Evolutionary conservation across 805 yeast genomes (phyloP).

Genomic region (Lipomyces kockii): DNA sequence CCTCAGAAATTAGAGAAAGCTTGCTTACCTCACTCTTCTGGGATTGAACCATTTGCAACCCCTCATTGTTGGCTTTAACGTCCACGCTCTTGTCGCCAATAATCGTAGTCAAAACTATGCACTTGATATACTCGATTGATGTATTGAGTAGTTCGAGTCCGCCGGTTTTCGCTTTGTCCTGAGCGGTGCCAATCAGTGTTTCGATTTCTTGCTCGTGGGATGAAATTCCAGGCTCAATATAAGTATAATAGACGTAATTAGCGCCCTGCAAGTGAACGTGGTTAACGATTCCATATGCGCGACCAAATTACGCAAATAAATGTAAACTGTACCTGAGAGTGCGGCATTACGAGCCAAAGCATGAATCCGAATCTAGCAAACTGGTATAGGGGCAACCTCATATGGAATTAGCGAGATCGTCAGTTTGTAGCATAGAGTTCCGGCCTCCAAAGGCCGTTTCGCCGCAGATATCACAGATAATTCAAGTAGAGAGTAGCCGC

Average conservation of each 20-base stretch:
- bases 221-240: conserved; percentile 28
- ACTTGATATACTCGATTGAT: conserved; percentile 3
- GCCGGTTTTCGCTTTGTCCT: conserved; percentile 10
- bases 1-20: not conserved
- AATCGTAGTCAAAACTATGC: not conserved
- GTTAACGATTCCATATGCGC: not conserved
- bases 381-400: conserved; percentile 59
- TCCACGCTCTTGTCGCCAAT: not conserved
- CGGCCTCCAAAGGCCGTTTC: not conserved
- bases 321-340: conserved; percentile 45
- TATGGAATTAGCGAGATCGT: not conserved
- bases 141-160: conserved; percentile 10
- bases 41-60: not conserved
- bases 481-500: not conserved
- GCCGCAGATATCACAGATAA: not conserved
- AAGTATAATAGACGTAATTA: conserved; percentile 23
- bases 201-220: conserved; percentile 32
- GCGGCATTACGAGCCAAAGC: conserved; percentile 65
- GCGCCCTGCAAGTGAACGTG: conserved; percentile 24
- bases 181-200: conserved; percentile 1
- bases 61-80: not conserved
- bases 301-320: not conserved
- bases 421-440: not conserved
- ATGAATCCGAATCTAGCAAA: conserved; percentile 55
- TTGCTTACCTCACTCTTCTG: not conserved